These are phyloP conservation scores for Clonostachys rosea DNA, from an alignment of 2,329 filamentous ascomycete genomes.

Conservation along the genomic window DNA sequence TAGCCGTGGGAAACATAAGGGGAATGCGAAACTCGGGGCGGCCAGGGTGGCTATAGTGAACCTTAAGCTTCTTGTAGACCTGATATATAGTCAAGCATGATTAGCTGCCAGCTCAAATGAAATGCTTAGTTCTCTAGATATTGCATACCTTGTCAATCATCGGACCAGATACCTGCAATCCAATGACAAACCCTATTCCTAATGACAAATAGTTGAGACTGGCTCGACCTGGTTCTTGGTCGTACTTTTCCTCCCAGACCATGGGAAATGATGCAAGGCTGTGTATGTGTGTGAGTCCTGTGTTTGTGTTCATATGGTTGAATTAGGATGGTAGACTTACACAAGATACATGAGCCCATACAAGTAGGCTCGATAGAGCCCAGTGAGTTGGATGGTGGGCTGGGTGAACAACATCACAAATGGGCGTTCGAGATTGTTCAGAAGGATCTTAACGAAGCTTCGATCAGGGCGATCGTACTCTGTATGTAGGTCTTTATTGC, in stretches of 20 bases:
- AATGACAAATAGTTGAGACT: constrained; percentile 50
- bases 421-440: constrained; percentile 33
- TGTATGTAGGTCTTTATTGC: constrained; percentile 16
- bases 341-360: constrained; percentile 52
- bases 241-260: constrained; percentile 42
- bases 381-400: constrained; percentile 43
- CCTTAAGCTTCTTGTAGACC: constrained; percentile 18
- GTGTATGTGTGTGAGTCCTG: not conserved
- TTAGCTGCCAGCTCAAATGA: not conserved
- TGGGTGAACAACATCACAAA: constrained; percentile 43
- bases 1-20: constrained; percentile 23
- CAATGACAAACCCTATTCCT: constrained; percentile 48
- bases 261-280: constrained; percentile 45
- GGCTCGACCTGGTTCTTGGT: constrained; percentile 36
- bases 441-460: constrained; percentile 13
- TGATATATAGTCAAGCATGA: not conserved
- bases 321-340: constrained; percentile 6
- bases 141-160: constrained; percentile 21
- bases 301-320: not conserved
- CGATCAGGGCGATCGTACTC: constrained; percentile 17
- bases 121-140: too few species aligned
- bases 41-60: constrained; percentile 14
- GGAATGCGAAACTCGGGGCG: constrained; percentile 26
- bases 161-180: constrained; percentile 44
- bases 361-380: constrained; percentile 40